Evolutionary conservation across 768 basidiomycete species (phyloP), one percentile per base, ranked within the genome.

Genomic region (Amanita polypyramis): DNA sequence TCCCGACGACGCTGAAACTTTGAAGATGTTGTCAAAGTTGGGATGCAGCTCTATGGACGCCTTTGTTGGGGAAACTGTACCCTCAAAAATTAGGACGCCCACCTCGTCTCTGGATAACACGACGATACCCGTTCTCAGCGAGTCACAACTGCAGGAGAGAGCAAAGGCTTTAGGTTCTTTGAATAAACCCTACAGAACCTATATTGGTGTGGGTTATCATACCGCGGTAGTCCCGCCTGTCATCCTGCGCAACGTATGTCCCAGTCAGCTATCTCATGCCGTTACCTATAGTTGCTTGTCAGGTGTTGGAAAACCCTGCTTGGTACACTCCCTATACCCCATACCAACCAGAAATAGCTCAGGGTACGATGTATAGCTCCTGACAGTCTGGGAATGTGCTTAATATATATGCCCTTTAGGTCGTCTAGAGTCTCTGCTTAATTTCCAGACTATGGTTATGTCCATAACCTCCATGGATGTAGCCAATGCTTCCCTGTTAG

Each of bases 241-340:
- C 43, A 91, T 96, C 64, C 72, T 95, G 56, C 84, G 94, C 53
- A 96, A 95, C 54, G 90, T 92, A 50, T 43, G 62, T 56, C 17
- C 37, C 27, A 12, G 17, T 17, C 27, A 41, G 36, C 43, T 27
- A 10, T 11, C 43, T 36, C 25, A 14, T 19, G 15, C 19, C 44
- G 45, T 42, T 46, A 15, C 32, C 35, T 9, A 36, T 25, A 53
- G 43, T 44, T 23, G 15, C 48, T 34, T 27, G 12, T 17, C 15
- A 89, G 88, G 70, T 90, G 51, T 81, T 85, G 70, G 94, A 99
- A 66, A 98, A 95, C 60, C 95, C 93, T 21, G 90, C 86, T 3
- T 99, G 95, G 95, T 98, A 97, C 65, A 97, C 94, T 5, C 90
- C 85, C 12, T 94, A 95, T 63, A 94, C 93, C 0, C 91, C 92